Evolutionary conservation across 2,329 filamentous ascomycete genomes (phyloP).

Genomic region (Scedosporium dehoogii): DNA sequence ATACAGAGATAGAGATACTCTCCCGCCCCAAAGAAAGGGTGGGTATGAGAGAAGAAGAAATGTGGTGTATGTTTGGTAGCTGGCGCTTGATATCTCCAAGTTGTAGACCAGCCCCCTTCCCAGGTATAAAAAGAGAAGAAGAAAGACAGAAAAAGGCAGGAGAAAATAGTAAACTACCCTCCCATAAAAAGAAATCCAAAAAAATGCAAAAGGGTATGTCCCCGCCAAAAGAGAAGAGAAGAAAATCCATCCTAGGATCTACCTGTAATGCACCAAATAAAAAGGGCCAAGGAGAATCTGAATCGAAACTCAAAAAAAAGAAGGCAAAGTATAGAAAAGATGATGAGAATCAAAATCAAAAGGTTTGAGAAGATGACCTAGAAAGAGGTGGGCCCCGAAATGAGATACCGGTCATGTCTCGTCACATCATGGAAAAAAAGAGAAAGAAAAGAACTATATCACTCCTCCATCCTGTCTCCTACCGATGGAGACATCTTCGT

Average conservation of each 20-base stretch:
- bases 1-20: no score
- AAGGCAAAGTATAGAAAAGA: not conserved
- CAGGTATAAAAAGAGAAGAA: not conserved
- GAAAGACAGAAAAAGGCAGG: not conserved
- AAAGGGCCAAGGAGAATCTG: not conserved
- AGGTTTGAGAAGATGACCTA: not conserved
- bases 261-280: slow-evolving; percentile 5
- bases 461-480: slow-evolving; percentile 4
- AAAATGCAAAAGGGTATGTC: not conserved
- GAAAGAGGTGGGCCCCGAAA: not conserved
- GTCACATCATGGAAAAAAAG: not conserved
- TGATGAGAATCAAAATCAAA: not conserved
- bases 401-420: slow-evolving; percentile 1
- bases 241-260: not conserved
- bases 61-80: not conserved
- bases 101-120: no score
- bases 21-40: not conserved
- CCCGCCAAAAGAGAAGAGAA: not conserved
- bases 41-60: not conserved
- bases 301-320: not conserved
- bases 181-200: no score
- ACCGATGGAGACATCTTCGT: not conserved
- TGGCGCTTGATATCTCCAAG: no score
- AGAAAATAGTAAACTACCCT: no score
- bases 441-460: not conserved